Evolutionary conservation across 192 early-diverging fungal species (phyloP).

Genomic region (Coemansia guatemalensis): DNA sequence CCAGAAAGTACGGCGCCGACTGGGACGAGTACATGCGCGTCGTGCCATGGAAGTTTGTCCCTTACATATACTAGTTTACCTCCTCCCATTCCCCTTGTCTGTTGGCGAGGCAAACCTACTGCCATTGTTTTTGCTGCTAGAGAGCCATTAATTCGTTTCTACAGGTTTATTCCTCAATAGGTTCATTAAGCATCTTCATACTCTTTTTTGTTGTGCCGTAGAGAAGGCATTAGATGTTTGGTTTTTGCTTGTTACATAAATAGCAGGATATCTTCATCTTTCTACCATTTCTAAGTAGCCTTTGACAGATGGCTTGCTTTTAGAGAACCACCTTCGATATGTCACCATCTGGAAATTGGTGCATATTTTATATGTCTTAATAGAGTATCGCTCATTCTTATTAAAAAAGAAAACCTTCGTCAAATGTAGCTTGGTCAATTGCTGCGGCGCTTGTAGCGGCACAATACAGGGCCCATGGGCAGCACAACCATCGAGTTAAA

Average conservation of each 20-base stretch:
- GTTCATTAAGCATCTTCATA: not conserved
- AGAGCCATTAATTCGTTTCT: too few species aligned
- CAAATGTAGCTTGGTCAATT: slow-evolving; percentile 63
- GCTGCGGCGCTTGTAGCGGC: slow-evolving; percentile 51
- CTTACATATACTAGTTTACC: slow-evolving; percentile 61
- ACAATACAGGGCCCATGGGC: slow-evolving; percentile 65
- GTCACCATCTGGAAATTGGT: too few species aligned
- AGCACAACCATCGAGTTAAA: slow-evolving; percentile 92
- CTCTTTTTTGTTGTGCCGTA: too few species aligned
- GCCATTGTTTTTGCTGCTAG: not conserved
- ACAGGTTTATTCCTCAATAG: not conserved
- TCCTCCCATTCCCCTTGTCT: not conserved
- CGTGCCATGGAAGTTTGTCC: slow-evolving; percentile 87
- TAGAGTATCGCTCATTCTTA: too few species aligned
- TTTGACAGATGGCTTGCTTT: too few species aligned
- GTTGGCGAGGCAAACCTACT: too few species aligned
- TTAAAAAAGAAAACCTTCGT: slow-evolving; percentile 32
- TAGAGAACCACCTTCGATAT: too few species aligned
- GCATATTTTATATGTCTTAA: too few species aligned
- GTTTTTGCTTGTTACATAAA: too few species aligned
- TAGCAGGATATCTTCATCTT: too few species aligned
- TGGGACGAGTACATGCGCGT: slow-evolving; percentile 86
- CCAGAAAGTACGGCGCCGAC: slow-evolving; percentile 88
- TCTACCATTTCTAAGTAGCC: too few species aligned
- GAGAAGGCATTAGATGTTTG: too few species aligned